phyloP scores from a whole-genome alignment of 108 stramenopile species.

The Cylindrotheca fusiformis region DNA sequence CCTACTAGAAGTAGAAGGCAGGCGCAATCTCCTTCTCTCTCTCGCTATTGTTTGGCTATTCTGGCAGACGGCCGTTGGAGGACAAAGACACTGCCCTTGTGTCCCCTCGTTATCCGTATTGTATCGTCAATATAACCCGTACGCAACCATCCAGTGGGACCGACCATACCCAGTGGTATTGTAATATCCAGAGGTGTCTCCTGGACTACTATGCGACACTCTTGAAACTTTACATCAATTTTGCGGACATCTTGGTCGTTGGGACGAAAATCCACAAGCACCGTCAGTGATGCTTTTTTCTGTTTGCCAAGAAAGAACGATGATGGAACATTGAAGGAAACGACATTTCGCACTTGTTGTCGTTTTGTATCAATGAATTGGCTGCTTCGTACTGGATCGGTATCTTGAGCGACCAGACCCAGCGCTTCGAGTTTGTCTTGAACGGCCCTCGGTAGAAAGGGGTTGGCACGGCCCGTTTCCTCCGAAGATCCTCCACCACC shows the following conservation, averaged over 20 bases:
- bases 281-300: slow-evolving; percentile 45
- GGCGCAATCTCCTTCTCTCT: too few species aligned
- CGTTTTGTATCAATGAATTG: slow-evolving; percentile 72
- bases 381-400: slow-evolving; percentile 46
- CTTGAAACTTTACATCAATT: slow-evolving; percentile 78
- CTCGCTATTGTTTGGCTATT: too few species aligned
- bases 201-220: slow-evolving; percentile 50
- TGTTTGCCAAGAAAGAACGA: neutral
- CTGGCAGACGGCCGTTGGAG: slow-evolving; percentile 61
- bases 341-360: slow-evolving; percentile 68
- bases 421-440: slow-evolving; percentile 68
- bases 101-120: slow-evolving; percentile 77
- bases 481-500: slow-evolving; percentile 13
- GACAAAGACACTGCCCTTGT: slow-evolving; percentile 82
- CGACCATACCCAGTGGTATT: slow-evolving; percentile 65
- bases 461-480: slow-evolving; percentile 50
- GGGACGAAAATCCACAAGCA: slow-evolving; percentile 54
- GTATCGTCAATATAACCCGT: slow-evolving; percentile 73
- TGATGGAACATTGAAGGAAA: slow-evolving; percentile 41
- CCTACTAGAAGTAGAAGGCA: too few species aligned
- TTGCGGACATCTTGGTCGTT: slow-evolving; percentile 47
- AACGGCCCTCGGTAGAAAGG: slow-evolving; percentile 54
- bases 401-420: slow-evolving; percentile 39
- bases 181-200: slow-evolving; percentile 46
- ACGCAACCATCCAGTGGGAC: slow-evolving; percentile 74